These are phyloP conservation scores for Seminavis robusta DNA, from an alignment of 108 stramenopile genomes.

Conservation along the genomic window DNA sequence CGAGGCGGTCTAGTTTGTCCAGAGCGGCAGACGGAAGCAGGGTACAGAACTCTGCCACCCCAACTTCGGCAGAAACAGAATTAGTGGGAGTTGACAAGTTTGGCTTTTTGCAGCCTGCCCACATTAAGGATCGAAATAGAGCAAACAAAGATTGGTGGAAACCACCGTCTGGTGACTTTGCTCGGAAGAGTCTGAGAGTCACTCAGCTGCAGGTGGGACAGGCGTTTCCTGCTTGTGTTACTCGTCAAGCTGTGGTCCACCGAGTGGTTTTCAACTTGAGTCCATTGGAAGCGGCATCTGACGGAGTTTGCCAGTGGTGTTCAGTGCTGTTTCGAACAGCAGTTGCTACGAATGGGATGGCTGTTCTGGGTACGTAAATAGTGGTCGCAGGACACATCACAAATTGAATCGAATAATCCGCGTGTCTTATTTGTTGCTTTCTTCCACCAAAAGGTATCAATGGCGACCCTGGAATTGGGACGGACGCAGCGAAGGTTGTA, in stretches of 20 bases:
- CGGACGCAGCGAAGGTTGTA: constrained; percentile 79
- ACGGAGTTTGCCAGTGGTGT: constrained; percentile 85
- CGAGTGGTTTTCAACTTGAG: constrained; percentile 78
- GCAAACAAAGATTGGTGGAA: constrained; percentile 73
- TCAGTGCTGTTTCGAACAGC: constrained; percentile 83
- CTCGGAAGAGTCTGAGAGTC: constrained; percentile 74
- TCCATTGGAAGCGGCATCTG: constrained; percentile 79
- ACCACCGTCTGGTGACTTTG: constrained; percentile 55
- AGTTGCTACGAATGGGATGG: constrained; percentile 74
- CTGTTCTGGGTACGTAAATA: constrained; percentile 61
- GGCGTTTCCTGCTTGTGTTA: constrained; percentile 77
- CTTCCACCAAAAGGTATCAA: constrained; percentile 24
- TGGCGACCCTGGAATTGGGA: constrained; percentile 72
- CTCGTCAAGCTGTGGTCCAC: constrained; percentile 77
- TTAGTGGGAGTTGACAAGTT: constrained; percentile 77
- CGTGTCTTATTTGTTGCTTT: neutral
- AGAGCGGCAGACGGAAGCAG: neutral
- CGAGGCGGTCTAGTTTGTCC: no score
- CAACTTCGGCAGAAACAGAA: constrained; percentile 27
- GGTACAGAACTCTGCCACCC: neutral
- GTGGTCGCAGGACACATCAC: neutral
- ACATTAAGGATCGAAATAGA: constrained; percentile 54
- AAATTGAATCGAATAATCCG: neutral
- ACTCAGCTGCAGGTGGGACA: constrained; percentile 79
- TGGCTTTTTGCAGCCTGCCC: constrained; percentile 76